Base-by-base conservation (phyloP, 345 rosid genomes). In the Clausena lansium region DNA sequence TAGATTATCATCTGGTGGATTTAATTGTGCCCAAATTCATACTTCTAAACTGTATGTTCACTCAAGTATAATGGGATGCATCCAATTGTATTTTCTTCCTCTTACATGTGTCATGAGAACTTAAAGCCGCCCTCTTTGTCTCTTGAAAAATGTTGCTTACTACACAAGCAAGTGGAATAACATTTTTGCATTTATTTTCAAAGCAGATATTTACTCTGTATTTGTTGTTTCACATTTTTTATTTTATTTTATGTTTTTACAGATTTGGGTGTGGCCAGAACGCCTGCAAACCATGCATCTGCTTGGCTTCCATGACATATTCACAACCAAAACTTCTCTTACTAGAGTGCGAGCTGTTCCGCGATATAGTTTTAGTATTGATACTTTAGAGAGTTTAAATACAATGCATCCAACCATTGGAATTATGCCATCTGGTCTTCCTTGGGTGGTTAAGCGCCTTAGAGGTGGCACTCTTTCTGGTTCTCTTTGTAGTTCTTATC, bases 191-290 rank as follows among this genome's bases (percentile, higher is more conserved):
- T 1, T n/a, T n/a, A n/a, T n/a, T n/a, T n/a, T n/a, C n/a, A n/a
- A n/a, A n/a, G n/a, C n/a, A n/a, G n/a, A n/a, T n/a, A n/a, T n/a
- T n/a, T n/a, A n/a, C n/a, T n/a, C n/a, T n/a, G n/a, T n/a, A n/a
- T n/a, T n/a, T n/a, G n/a, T n/a, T n/a, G n/a, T n/a, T n/a, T n/a
- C n/a, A n/a, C n/a, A n/a, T n/a, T n/a, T n/a, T n/a, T n/a, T n/a
- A n/a, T n/a, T n/a, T n/a, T n/a, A n/a, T n/a, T n/a, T n/a, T n/a
- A n/a, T n/a, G n/a, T n/a, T n/a, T 70, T 72, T 71, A 38, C 65
- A 91, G 96, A 91, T 92, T 86, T 94, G 97, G 97, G 96, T 92
- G 79, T 92, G 97, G 97, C 98, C 93, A 20, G 96, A 94, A 79
- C 91, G 97, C 70, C 88, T 94, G 70, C 92, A 88, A 63, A 91